These are phyloP conservation scores for Hanseniaspora occidentalis DNA, from an alignment of 805 yeast species.

Conservation along the genomic window DNA sequence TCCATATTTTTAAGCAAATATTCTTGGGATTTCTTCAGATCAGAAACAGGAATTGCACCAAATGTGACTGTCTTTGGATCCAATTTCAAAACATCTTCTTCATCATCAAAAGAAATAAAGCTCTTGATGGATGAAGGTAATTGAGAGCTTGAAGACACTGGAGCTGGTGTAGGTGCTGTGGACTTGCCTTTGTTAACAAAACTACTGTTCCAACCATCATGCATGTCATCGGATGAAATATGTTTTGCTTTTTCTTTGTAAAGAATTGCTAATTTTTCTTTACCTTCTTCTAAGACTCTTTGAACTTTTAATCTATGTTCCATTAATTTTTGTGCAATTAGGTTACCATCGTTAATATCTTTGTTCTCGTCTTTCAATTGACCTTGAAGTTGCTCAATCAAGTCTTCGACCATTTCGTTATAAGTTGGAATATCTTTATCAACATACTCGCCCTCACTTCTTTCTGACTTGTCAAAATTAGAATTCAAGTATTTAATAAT, in stretches of 20 bases:
- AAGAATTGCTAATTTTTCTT: slow-evolving; percentile 52
- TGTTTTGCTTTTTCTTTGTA: slow-evolving; percentile 58
- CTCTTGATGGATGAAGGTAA: slow-evolving; percentile 8
- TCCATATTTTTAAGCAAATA: slow-evolving; percentile 44
- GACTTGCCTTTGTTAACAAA: slow-evolving; percentile 47
- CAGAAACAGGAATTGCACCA: slow-evolving; percentile 39
- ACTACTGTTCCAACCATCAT: slow-evolving; percentile 83
- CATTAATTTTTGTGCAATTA: slow-evolving; percentile 25
- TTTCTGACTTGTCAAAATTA: slow-evolving; percentile 47
- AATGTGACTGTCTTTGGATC: slow-evolving; percentile 56
- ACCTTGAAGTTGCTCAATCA: slow-evolving; percentile 61
- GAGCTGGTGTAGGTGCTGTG: slow-evolving; percentile 6
- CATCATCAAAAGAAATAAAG: slow-evolving; percentile 20
- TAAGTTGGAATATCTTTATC: slow-evolving; percentile 48
- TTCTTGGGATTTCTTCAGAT: slow-evolving; percentile 39
- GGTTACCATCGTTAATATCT: slow-evolving; percentile 29
- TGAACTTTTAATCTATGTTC: slow-evolving; percentile 63
- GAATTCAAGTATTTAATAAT: slow-evolving; percentile 33
- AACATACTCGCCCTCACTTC: slow-evolving; percentile 33
- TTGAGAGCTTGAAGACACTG: slow-evolving; percentile 8
- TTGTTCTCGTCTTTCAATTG: slow-evolving; percentile 41
- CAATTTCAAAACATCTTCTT: slow-evolving; percentile 38
- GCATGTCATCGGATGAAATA: slow-evolving; percentile 84
- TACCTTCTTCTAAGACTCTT: slow-evolving; percentile 49
- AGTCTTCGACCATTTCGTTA: slow-evolving; percentile 86